Base-by-base conservation (phyloP, 164 flowering plant genomes). In the Piper longum region DNA sequence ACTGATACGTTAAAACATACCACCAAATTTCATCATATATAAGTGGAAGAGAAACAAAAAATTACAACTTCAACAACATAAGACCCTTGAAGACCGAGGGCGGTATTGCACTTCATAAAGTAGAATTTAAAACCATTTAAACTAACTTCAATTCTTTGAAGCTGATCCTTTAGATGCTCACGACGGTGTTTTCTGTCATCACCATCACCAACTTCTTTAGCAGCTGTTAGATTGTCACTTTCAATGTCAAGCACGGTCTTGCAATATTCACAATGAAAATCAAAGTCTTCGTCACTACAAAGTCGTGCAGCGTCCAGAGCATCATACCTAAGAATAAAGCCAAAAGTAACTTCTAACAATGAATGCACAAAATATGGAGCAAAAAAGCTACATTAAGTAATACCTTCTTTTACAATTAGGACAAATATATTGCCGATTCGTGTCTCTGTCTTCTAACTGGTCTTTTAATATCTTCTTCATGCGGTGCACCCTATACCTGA, bases 391-490 rank as follows among this genome's bases (percentile, higher is more conserved):
- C 9, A 0, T 48, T 48, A 48, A 48, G 52, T 8, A 43, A 59
- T 66, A 90, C 97, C 95, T 91, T 79, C 77, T 85, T 19, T 62
- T 69, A 71, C 97, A 91, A 62, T 78, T 79, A 43, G 93, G 96
- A 75, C 99, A 95, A 62, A 84, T 76, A 62, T 95, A 95, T 73
- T 89, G 91, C 78, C 89, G 97, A 72, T 91, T 80, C 36, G 96
- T 87, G 71, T 95, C 89, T 79, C 83, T 87, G 80, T 79, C 73
- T 11, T 91, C 99, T 63, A 95, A 68, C 65, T 91, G 93, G 79
- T 91, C 97, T 70, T 87, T 95, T 54, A 95, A 67, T 62, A 85
- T 87, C 72, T 95, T 88, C 91, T 71, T 87, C 97, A 95, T 83
- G 8, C 99, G 86, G 67, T 95, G 88, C 65, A 91, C 57, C 75